Evolutionary conservation across 2,329 filamentous ascomycete genomes (phyloP), one percentile per base, ranked within the genome.

Genomic region (Phoma sp.): DNA sequence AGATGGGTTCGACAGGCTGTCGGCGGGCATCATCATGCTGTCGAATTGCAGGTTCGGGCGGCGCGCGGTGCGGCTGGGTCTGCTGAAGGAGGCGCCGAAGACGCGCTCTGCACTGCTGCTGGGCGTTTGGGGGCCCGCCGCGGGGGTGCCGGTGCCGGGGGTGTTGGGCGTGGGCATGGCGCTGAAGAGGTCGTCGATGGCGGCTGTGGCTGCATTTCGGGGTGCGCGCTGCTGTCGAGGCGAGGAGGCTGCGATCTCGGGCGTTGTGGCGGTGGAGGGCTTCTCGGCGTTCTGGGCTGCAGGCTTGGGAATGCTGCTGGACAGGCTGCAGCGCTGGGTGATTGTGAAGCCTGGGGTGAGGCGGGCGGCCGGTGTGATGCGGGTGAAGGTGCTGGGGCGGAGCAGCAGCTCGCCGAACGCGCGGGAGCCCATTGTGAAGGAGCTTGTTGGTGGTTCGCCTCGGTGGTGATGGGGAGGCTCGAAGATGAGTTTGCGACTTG

Each of bases 341-440:
- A 18, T 18, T 18, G 18, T 18, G 18, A 18, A 18, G 18, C 18
- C 18, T 18, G 61, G 57, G 33, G 53, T 41, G 42, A 53, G 48
- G 32, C 43, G 41, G 4, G 50, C 27, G 14, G 53, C 33, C n/a
- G 61, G 58, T 25, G 64, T 52, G 48, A 61, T 59, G 48, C 62
- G 65, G 40, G 58, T 54, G 50, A 68, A 57, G 47, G 69, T 48
- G 8, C 62, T 50, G 1, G 70, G 67, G 47, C 69, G 71, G 55
- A 72, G 66, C 61, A 72, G 59, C 4, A 66, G 61, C 66, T 71
- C 66, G 51, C 66, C 64, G 37, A 72, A 42, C n/a, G 62, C 64
- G 57, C 69, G 66, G 47, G 70, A 66, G 55, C 63, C 55, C 71
- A 74, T 73, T 13, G 40, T 59, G 45, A 25, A 36, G 36, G 32